Percentiles rank a stretch among this genome's conserved stretches.
These are phyloP conservation scores for Thielaviopsis musarum DNA, from an alignment of 2,329 filamentous ascomycete species.

Conservation along the genomic window DNA sequence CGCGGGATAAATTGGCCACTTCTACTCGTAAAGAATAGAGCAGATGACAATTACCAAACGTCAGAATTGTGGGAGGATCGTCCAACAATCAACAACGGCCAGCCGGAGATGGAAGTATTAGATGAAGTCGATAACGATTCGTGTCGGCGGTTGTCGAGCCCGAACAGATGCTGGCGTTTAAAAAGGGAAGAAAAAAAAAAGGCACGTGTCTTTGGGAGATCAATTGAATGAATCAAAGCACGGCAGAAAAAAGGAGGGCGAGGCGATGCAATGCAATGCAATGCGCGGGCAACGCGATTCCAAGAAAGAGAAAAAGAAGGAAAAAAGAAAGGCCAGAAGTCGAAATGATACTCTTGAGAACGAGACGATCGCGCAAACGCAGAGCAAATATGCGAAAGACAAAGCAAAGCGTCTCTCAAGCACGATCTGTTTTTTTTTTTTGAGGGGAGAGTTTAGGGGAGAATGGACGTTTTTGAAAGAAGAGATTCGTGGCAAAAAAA, in stretches of 20 bases:
- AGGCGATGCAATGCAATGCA: conserved; percentile 11
- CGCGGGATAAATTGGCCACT: not conserved
- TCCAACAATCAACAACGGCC: not conserved
- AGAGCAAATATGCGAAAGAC: not conserved
- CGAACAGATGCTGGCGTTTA: not conserved
- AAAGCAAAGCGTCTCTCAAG: not conserved
- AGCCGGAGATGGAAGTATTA: not conserved
- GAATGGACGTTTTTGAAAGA: not conserved
- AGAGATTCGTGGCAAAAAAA: not conserved
- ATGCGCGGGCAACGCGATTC: not conserved
- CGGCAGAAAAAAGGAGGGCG: conserved; percentile 10
- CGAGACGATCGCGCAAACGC: not conserved
- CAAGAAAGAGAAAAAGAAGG: conserved; percentile 8
- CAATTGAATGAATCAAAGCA: conserved; percentile 10
- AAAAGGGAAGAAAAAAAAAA: not conserved
- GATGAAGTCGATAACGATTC: not conserved
- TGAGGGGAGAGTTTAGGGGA: not conserved
- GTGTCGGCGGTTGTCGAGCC: not conserved
- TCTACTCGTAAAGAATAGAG: not conserved
- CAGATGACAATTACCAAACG: not conserved
- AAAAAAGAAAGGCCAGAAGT: not conserved
- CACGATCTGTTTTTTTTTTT: not conserved
- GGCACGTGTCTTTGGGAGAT: conserved; percentile 5
- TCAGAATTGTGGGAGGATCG: not conserved
- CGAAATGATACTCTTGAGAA: not conserved